Evolutionary conservation across 331 rosid genomes (phyloP), one percentile per base, ranked within the genome.

Genomic region (Rhamnella rubrinervis): DNA sequence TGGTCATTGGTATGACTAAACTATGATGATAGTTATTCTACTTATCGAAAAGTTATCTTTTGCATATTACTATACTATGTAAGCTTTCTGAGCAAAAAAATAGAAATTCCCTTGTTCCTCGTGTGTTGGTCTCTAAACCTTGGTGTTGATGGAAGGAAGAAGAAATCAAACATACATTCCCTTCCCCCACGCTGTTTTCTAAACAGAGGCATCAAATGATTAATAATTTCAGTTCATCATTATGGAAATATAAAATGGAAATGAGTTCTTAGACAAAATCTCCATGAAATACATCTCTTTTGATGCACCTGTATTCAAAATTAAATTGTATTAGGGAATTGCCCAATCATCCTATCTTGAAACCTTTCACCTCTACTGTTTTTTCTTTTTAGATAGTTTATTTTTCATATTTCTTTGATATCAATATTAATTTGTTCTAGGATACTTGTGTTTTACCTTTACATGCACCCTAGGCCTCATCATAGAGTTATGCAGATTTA

Each of bases 1-100:
- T 88, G 77, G 86, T 75, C 58, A 88, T 59, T n/a, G 98, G 98
- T 93, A 76, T 49, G 62, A 44, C 59, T 65, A 15, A 53, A 56
- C 28, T 44, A 26, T 50, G 3, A 39, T 65, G 13, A n/a, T 57
- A 25, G 26, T 11, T 23, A 20, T 60, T 23, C 19, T 26, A 19
- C 55, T 52, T 46, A 41, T 35, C 49, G 2, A 10, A 52, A 18
- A 16, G 12, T 55, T 37, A 37, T 47, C 40, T 13, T 11, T 59
- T 25, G 26, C 62, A 59, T 70, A 23, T 1, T 15, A 23, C 17
- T 19, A 25, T 16, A 13, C 14, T 7, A 35, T 35, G 41, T 20
- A 52, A 52, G 15, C 25, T 26, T 71, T 71, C 31, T 63, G 31
- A 59, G 57, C 5, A 31, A 31, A 21, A 50, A 50, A 9, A 1